These are phyloP conservation scores for Cichorium intybus DNA, from an alignment of 140 eudicot species.

Conservation along the genomic window DNA sequence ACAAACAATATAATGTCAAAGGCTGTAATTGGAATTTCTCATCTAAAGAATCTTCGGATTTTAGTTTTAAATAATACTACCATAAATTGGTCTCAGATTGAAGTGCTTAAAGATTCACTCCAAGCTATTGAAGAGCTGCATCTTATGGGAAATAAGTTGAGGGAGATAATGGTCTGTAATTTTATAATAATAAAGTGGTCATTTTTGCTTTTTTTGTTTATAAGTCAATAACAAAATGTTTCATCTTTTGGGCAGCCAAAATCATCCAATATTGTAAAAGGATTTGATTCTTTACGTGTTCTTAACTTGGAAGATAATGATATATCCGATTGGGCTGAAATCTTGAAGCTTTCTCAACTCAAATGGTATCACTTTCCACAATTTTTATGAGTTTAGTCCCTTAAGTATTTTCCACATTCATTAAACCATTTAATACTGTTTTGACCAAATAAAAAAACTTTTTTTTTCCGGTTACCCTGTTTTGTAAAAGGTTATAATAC, in stretches of 20 bases:
- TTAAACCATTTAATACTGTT: too few relatives aligned
- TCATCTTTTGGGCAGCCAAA: constrained; percentile 45
- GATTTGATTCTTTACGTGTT: constrained; percentile 62
- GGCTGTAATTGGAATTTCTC: constrained; percentile 40
- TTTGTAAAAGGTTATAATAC: too few relatives aligned
- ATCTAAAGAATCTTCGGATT: constrained; percentile 54
- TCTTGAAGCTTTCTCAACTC: constrained; percentile 70
- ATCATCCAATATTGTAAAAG: constrained; percentile 63
- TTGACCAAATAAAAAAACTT: too few relatives aligned
- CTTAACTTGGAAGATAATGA: constrained; percentile 83
- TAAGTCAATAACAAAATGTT: constrained; percentile 20
- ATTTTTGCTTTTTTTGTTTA: too few relatives aligned
- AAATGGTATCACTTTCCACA: constrained; percentile 50
- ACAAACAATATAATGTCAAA: constrained; percentile 63
- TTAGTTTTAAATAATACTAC: constrained; percentile 78
- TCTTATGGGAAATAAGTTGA: constrained; percentile 75
- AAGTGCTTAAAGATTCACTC: constrained; percentile 59
- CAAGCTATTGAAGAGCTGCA: constrained; percentile 79
- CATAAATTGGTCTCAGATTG: constrained; percentile 84
- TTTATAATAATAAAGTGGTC: background rate
- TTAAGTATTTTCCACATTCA: too few relatives aligned
- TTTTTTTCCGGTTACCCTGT: too few relatives aligned
- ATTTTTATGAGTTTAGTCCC: too few relatives aligned
- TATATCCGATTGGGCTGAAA: constrained; percentile 79
- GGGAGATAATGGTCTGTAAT: constrained; percentile 56